Evolutionary conservation across 1,139 yeast species (phyloP).

Genomic region (Yamadazyma dushanensis): DNA sequence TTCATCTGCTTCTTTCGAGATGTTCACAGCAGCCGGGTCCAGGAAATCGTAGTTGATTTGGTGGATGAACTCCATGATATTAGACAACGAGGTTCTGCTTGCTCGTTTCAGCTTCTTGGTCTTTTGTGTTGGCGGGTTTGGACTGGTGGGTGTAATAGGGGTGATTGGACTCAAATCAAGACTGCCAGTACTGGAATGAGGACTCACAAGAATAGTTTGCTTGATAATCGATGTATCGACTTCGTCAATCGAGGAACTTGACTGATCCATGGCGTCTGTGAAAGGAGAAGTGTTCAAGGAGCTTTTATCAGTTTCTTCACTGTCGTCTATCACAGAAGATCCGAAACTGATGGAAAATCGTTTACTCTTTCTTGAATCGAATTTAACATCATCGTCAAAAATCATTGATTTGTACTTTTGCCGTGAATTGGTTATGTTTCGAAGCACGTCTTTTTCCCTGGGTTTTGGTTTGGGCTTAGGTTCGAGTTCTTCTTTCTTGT

Average conservation of each 20-base stretch:
- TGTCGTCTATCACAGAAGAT: background rate
- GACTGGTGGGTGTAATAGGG: constrained; percentile 3
- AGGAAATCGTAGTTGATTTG: constrained; percentile 14
- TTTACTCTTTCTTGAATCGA: constrained; percentile 6
- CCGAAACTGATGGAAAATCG: constrained; percentile 9
- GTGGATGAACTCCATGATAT: constrained; percentile 16
- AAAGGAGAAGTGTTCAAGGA: constrained; percentile 12
- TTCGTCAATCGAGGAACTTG: constrained; percentile 2
- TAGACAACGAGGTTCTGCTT: constrained; percentile 14
- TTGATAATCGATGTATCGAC: background rate
- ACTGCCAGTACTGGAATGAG: background rate
- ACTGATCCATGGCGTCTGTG: constrained; percentile 8
- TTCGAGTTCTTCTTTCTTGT: background rate
- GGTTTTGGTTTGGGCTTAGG: background rate
- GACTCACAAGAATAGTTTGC: constrained; percentile 1
- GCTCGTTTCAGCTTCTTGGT: constrained; percentile 5
- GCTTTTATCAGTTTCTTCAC: constrained; percentile 6
- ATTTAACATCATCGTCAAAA: constrained; percentile 4
- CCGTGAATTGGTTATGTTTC: constrained; percentile 2
- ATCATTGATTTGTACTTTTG: constrained; percentile 6
- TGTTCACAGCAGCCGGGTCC: constrained; percentile 1
- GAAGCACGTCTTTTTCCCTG: background rate
- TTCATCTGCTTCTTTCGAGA: constrained; percentile 4
- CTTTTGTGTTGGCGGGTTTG: constrained; percentile 3
- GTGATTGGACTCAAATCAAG: background rate